Conservation (phyloP, 1,139 yeast species). For the Scheffersomyces titani region DNA sequence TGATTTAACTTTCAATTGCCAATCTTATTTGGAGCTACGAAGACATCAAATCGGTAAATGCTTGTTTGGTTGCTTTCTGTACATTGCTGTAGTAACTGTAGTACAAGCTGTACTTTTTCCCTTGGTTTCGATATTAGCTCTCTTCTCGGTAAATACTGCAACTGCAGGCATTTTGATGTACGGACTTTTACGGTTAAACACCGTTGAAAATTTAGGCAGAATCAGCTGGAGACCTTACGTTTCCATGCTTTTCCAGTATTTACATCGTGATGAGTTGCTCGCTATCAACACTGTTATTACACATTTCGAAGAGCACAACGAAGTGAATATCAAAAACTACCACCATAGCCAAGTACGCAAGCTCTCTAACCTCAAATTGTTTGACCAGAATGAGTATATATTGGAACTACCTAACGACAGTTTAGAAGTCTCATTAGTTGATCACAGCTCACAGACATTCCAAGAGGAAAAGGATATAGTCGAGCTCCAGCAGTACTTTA, state of each 20-base stretch:
- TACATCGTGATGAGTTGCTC: constrained; percentile 30
- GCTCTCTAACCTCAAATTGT: constrained; percentile 16
- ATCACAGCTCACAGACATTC: not conserved
- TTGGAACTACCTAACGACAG: constrained; percentile 24
- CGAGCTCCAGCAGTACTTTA: constrained; percentile 21
- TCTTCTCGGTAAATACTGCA: constrained; percentile 9
- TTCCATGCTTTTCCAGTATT: constrained; percentile 19
- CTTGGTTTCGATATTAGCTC: constrained; percentile 9
- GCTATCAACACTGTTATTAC: constrained; percentile 33
- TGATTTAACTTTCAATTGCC: constrained; percentile 23
- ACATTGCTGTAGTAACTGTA: not conserved
- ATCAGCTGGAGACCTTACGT: constrained; percentile 39
- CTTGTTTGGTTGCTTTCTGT: not conserved
- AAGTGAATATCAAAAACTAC: constrained; percentile 38
- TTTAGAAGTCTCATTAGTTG: constrained; percentile 3
- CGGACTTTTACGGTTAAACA: constrained; percentile 14
- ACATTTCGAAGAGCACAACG: constrained; percentile 43
- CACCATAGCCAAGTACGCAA: constrained; percentile 36
- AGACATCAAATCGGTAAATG: not conserved
- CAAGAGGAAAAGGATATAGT: constrained; percentile 10
- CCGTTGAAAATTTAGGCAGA: constrained; percentile 24
- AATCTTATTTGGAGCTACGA: not conserved
- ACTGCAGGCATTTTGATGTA: constrained; percentile 8
- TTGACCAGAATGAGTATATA: constrained; percentile 26
- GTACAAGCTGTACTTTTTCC: constrained; percentile 10